Percentiles rank a stretch among this genome's conserved stretches.
phyloP scores from a whole-genome alignment of 257 asterid genomes.

The Lavandula angustifolia region DNA sequence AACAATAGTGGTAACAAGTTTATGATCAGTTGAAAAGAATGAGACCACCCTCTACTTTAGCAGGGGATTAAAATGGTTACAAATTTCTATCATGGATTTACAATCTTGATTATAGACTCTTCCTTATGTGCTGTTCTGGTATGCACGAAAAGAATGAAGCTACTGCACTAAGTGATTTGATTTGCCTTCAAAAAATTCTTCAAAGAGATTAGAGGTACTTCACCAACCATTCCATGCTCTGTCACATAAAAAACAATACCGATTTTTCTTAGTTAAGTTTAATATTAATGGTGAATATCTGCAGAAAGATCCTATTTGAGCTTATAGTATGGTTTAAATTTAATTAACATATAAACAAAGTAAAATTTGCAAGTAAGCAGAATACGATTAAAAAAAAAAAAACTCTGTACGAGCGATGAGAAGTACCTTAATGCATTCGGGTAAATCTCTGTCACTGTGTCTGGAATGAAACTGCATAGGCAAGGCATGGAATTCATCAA shows the following conservation, averaged over 20 bases:
- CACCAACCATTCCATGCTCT: slow-evolving; percentile 92
- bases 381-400: no score
- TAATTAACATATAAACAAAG: no score
- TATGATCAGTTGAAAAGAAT: neutral
- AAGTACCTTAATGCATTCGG: slow-evolving; percentile 85
- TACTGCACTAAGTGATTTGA: slow-evolving; percentile 32
- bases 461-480: slow-evolving; percentile 69
- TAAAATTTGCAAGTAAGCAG: neutral
- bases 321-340: neutral
- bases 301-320: no score
- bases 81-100: slow-evolving; percentile 30
- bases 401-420: no score
- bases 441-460: slow-evolving; percentile 55
- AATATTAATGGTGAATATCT: neutral
- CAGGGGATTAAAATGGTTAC: slow-evolving; percentile 19
- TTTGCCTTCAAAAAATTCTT: slow-evolving; percentile 32
- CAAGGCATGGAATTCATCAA: slow-evolving; percentile 27
- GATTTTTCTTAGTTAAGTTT: neutral
- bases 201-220: slow-evolving; percentile 54
- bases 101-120: slow-evolving; percentile 17
- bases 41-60: neutral
- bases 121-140: slow-evolving; percentile 25
- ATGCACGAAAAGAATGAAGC: slow-evolving; percentile 32
- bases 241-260: slow-evolving; percentile 38
- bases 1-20: neutral